These are phyloP conservation scores for Lachnellula suecica DNA, from an alignment of 2,329 filamentous ascomycete genomes.

Conservation along the genomic window DNA sequence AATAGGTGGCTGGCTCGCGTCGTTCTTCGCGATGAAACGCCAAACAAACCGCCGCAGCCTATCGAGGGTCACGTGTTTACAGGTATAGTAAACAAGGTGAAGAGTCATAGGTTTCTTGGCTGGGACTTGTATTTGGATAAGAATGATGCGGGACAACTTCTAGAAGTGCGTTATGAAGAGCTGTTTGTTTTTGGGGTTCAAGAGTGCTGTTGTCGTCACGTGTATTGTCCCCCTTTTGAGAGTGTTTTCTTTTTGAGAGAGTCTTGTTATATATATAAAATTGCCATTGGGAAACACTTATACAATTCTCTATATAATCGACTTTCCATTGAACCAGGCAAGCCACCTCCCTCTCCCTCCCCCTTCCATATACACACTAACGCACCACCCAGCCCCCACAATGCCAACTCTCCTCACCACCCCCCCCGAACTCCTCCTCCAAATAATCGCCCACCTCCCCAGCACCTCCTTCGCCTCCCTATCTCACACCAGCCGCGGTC, in stretches of 20 bases:
- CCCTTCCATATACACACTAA: neutral
- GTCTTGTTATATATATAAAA: neutral
- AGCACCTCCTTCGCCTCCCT: conserved; percentile 15
- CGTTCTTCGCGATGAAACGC: conserved; percentile 6
- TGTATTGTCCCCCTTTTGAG: neutral
- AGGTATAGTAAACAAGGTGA: neutral
- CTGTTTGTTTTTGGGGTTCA: neutral
- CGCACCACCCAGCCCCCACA: neutral
- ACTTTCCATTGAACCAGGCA: neutral
- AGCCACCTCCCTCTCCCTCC: neutral
- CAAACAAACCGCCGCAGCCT: neutral
- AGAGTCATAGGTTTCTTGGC: conserved; percentile 5
- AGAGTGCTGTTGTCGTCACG: neutral
- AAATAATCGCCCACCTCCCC: conserved; percentile 23
- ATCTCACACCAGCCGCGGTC: conserved; percentile 13
- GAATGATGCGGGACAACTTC: neutral
- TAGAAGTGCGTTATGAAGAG: neutral
- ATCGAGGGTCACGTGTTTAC: conserved; percentile 4
- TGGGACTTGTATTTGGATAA: neutral
- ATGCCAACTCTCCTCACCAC: conserved; percentile 13
- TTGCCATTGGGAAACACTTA: neutral
- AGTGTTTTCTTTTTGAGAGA: neutral
- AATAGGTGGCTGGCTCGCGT: neutral
- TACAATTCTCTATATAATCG: no score
- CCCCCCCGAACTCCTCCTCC: conserved; percentile 39